phyloP scores from a whole-genome alignment of 2,329 filamentous ascomycete genomes.

The Colletotrichum cordylinicola region DNA sequence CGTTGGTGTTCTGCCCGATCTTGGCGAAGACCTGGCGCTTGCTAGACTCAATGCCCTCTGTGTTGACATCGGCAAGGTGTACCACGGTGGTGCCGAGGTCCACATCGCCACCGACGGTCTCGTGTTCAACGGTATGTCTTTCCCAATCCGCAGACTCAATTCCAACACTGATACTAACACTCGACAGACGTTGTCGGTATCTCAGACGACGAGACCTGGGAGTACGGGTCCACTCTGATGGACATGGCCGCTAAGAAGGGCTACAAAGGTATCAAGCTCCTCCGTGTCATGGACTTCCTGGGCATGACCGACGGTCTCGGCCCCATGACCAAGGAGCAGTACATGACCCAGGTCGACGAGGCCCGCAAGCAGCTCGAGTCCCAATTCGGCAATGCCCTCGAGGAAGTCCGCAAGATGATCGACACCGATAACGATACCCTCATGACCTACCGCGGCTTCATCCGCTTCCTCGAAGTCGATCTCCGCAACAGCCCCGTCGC shows the following conservation, averaged over 20 bases:
- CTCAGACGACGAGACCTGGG: slow-evolving; percentile 44
- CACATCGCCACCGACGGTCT: slow-evolving; percentile 49
- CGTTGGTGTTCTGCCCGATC: slow-evolving; percentile 40
- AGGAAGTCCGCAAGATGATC: slow-evolving; percentile 22
- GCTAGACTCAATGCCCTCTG: slow-evolving; percentile 43
- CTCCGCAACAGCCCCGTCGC: slow-evolving; percentile 19
- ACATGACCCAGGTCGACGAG: slow-evolving; percentile 11
- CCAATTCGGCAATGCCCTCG: slow-evolving; percentile 12
- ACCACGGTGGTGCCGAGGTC: slow-evolving; percentile 43
- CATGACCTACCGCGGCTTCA: slow-evolving; percentile 25
- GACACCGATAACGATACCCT: slow-evolving; percentile 24
- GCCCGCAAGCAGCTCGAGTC: slow-evolving; percentile 14
- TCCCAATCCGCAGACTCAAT: fast-evolving
- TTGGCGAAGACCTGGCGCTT: slow-evolving; percentile 47
- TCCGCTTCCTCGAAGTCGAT: slow-evolving; percentile 22
- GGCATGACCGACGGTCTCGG: slow-evolving; percentile 23
- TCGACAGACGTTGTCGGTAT: slow-evolving; percentile 45
- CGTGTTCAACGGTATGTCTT: slow-evolving; percentile 31
- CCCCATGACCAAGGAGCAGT: slow-evolving; percentile 12
- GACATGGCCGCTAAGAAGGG: slow-evolving; percentile 37
- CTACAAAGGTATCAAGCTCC: slow-evolving; percentile 37
- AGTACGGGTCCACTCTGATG: slow-evolving; percentile 41
- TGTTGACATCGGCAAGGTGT: slow-evolving; percentile 40
- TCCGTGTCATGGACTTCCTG: slow-evolving; percentile 41
- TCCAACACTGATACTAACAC: not conserved